Evolutionary conservation across 768 basidiomycete species (phyloP).

Genomic region (Kwoniella botswanensis): DNA sequence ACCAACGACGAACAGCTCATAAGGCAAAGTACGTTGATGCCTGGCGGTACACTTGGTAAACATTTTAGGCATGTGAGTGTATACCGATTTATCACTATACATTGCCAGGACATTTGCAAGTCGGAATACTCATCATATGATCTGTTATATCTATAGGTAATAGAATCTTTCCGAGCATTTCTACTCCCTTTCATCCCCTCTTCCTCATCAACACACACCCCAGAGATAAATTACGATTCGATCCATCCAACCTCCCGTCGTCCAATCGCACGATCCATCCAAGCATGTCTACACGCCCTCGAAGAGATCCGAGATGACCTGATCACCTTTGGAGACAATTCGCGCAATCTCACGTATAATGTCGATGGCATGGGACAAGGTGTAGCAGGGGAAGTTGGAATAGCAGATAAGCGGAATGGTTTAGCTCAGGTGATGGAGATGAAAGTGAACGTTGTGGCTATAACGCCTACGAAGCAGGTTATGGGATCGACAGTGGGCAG

Average conservation of each 20-base stretch:
- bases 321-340: constrained; percentile 28
- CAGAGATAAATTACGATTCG: constrained; percentile 48
- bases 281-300: constrained; percentile 34
- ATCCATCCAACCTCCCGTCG: constrained; percentile 33
- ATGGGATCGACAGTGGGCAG: constrained; percentile 44
- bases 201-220: background rate
- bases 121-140: too few relatives aligned
- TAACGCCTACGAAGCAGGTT: constrained; percentile 48
- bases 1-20: constrained; percentile 36
- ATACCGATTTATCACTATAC: background rate
- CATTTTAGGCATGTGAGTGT: constrained; percentile 51
- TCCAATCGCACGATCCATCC: constrained; percentile 32
- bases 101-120: too few relatives aligned
- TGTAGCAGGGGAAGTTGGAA: constrained; percentile 24
- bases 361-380: constrained; percentile 4
- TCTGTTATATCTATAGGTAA: constrained; percentile 29
- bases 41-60: constrained; percentile 51
- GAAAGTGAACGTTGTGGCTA: constrained; percentile 40
- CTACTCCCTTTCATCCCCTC: constrained; percentile 28
- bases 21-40: constrained; percentile 42
- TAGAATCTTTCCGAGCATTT: constrained; percentile 48
- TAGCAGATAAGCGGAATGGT: constrained; percentile 1
- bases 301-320: constrained; percentile 30
- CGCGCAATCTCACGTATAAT: background rate
- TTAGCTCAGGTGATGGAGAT: constrained; percentile 35